Conservation (phyloP, 805 yeast genomes). For the Saccharomycopsis sp. region DNA sequence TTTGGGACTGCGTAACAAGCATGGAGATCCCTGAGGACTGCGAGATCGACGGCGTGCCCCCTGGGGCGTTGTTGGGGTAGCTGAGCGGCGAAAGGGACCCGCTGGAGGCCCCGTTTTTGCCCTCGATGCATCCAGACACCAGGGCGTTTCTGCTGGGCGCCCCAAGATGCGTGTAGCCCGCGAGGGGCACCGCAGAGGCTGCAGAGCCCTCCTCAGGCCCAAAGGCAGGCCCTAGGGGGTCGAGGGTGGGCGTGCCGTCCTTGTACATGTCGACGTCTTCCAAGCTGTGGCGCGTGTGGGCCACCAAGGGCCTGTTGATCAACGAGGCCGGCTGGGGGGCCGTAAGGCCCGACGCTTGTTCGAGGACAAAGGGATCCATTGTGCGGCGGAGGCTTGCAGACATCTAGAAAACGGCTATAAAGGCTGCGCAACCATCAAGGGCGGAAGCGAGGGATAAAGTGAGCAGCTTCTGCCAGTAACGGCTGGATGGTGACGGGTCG, state of each 20-base stretch:
- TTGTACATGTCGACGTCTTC: conserved; percentile 1
- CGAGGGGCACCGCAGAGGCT: not conserved
- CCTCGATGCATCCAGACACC: not conserved
- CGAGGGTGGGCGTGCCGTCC: not conserved
- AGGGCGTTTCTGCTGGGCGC: not conserved
- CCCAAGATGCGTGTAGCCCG: not conserved
- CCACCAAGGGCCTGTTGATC: not conserved
- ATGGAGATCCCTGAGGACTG: not conserved
- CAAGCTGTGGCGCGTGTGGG: not conserved
- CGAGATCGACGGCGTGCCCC: not conserved
- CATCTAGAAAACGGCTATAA: not conserved
- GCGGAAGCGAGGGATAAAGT: no score
- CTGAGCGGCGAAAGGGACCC: not conserved
- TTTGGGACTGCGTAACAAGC: not conserved
- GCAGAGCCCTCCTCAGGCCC: not conserved
- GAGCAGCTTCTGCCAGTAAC: no score
- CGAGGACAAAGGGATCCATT: not conserved
- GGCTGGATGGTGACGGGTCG: no score
- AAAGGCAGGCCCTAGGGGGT: not conserved
- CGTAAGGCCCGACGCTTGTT: no score
- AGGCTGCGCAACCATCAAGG: no score
- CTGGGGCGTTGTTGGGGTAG: not conserved
- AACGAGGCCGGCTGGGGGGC: not conserved
- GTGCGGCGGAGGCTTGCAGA: no score
- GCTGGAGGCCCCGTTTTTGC: not conserved